Percentiles rank a stretch among this genome's conserved stretches.
Evolutionary conservation across 2,329 filamentous ascomycete genomes (phyloP).

Genomic region (Apiospora marii): DNA sequence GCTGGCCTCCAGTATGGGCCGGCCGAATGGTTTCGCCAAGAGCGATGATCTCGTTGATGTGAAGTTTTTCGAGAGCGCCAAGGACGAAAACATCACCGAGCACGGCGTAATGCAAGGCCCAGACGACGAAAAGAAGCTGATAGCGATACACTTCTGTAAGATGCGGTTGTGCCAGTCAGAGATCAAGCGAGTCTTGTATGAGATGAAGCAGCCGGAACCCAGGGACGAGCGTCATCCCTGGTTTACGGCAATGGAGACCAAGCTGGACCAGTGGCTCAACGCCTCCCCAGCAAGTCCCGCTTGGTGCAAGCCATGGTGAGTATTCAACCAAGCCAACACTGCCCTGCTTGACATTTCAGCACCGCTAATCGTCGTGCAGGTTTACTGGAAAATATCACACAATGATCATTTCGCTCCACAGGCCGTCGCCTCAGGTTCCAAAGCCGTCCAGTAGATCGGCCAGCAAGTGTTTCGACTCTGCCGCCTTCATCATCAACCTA

Average conservation of each 20-base stretch:
- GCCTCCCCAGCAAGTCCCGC: conserved; percentile 73
- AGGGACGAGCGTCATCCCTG: conserved; percentile 84
- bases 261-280: conserved; percentile 81
- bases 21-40: conserved; percentile 85
- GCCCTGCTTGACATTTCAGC: not conserved
- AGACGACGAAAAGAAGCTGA: conserved; percentile 81
- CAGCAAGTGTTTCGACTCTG: conserved; percentile 81
- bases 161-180: conserved; percentile 90
- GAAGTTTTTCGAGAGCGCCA: conserved; percentile 80
- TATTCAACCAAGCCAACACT: conserved; percentile 26
- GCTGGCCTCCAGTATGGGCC: conserved; percentile 85
- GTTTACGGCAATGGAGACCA: conserved; percentile 82
- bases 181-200: conserved; percentile 85
- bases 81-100: conserved; percentile 83
- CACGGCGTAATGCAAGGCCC: conserved; percentile 77
- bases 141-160: conserved; percentile 91
- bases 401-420: conserved; percentile 86
- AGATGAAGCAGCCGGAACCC: conserved; percentile 80
- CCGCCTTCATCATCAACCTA: conserved; percentile 81
- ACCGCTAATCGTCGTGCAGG: conserved; percentile 49
- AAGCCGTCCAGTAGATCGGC: conserved; percentile 84
- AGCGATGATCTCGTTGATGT: conserved; percentile 85
- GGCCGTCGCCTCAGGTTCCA: conserved; percentile 91
- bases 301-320: conserved; percentile 84
- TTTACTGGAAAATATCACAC: conserved; percentile 78